Evolutionary conservation across 148 eudicot species (phyloP).

Genomic region (Persicaria maculosa): DNA sequence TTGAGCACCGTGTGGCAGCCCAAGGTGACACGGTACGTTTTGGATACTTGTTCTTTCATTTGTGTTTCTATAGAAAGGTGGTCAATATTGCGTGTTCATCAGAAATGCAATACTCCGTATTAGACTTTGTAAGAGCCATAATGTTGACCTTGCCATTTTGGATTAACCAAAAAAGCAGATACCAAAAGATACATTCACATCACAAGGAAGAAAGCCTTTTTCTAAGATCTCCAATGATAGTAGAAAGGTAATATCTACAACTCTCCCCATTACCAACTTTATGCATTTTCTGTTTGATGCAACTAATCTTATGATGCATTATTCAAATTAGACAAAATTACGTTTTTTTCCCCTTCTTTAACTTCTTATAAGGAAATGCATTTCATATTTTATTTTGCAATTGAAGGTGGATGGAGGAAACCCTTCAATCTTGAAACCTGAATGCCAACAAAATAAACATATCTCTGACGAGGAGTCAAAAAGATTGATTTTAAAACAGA

Average conservation of each 20-base stretch:
- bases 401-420: slow-evolving; percentile 9
- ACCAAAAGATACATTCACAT: slow-evolving; percentile 28
- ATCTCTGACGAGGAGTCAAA: slow-evolving; percentile 41
- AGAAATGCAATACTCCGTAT: background rate
- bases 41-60: background rate
- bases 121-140: background rate
- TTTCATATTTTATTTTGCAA: slow-evolving; percentile 1
- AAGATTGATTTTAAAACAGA: slow-evolving; percentile 44
- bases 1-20: slow-evolving; percentile 47
- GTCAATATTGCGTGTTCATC: background rate
- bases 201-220: slow-evolving; percentile 39
- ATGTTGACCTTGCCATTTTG: slow-evolving; percentile 9
- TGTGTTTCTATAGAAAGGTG: background rate
- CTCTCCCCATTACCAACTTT: background rate
- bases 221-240: slow-evolving; percentile 31
- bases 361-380: background rate
- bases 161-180: slow-evolving; percentile 36
- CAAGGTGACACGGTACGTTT: slow-evolving; percentile 47
- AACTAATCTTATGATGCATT: background rate
- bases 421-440: slow-evolving; percentile 26
- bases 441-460: slow-evolving; percentile 20
- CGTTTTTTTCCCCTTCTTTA: background rate
- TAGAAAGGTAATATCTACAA: slow-evolving; percentile 30
- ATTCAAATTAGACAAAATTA: background rate
- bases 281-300: background rate